phyloP scores from a whole-genome alignment of 495 filamentous ascomycete genomes.

The Lepraria neglecta region DNA sequence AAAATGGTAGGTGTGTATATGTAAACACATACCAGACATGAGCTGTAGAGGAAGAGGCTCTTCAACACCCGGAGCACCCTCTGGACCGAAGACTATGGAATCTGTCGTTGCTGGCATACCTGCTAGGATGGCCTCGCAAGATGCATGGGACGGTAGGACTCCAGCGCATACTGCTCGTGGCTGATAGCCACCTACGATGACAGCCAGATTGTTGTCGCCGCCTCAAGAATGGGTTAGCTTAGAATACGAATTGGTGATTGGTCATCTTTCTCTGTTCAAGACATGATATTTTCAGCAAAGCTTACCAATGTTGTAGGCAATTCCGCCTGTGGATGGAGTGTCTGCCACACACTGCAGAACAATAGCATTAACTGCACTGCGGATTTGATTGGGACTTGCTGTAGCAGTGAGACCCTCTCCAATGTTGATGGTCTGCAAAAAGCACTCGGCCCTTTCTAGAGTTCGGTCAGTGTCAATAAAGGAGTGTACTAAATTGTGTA shows the following conservation, averaged over 20 bases:
- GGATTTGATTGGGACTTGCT: constrained; percentile 11
- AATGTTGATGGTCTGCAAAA: constrained; percentile 1
- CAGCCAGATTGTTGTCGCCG: constrained; percentile 16
- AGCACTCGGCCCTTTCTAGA: constrained; percentile 14
- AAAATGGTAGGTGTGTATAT: not conserved
- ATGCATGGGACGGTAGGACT: not conserved
- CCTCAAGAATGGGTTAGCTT: not conserved
- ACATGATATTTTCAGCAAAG: not conserved
- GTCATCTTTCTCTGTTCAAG: not conserved
- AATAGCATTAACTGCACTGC: constrained; percentile 4
- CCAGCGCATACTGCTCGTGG: constrained; percentile 4
- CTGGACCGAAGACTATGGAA: not conserved
- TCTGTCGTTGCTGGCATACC: constrained; percentile 11
- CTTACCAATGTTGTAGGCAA: constrained; percentile 14
- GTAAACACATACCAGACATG: not conserved
- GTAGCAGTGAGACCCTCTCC: constrained; percentile 9
- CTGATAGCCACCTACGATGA: constrained; percentile 3
- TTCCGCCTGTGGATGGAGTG: constrained; percentile 6
- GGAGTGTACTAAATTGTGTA: not conserved
- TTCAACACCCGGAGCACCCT: not conserved
- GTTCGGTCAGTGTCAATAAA: not conserved
- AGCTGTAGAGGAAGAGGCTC: not conserved
- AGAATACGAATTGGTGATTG: not conserved
- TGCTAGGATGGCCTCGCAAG: constrained; percentile 1
- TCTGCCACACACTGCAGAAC: not conserved